A percentile compares a stretch with the other conserved stretches of the same genome.
phyloP scores from a whole-genome alignment of 108 stramenopile species.

The Skeletonema tropicum region DNA sequence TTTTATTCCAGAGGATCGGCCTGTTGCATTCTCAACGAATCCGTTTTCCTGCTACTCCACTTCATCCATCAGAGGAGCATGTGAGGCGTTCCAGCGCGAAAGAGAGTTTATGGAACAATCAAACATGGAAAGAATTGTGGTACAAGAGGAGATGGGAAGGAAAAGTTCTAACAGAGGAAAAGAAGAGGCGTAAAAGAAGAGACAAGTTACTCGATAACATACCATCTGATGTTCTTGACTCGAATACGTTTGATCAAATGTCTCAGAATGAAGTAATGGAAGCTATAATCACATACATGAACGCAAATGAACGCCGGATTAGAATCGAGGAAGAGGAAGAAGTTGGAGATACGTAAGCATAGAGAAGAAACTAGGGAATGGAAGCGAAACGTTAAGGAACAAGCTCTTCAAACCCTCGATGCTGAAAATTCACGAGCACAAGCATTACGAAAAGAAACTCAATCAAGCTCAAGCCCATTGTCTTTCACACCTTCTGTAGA shows the following conservation, averaged over 20 bases:
- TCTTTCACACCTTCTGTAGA: conserved; percentile 40
- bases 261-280: conserved; percentile 71
- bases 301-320: conserved; percentile 49
- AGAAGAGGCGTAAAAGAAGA: conserved; percentile 28
- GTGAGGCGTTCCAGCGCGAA: conserved; percentile 56
- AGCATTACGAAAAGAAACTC: conserved; percentile 5
- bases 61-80: conserved; percentile 46
- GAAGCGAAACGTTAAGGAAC: conserved; percentile 19
- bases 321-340: conserved; percentile 40
- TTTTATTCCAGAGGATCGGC: conserved; percentile 18
- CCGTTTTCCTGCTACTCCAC: conserved; percentile 61
- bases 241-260: conserved; percentile 52
- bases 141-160: conserved; percentile 77
- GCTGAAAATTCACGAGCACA: conserved; percentile 29
- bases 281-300: conserved; percentile 60
- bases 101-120: conserved; percentile 62
- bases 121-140: conserved; percentile 71
- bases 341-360: conserved; percentile 31
- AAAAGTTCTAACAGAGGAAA: conserved; percentile 6
- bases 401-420: conserved; percentile 4
- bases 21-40: conserved; percentile 38
- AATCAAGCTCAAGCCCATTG: conserved; percentile 19
- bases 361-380: conserved; percentile 30
- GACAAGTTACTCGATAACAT: conserved; percentile 35
- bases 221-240: conserved; percentile 51